Conservation (phyloP, 2,329 filamentous ascomycete genomes). For the Aspergillus bombycis region DNA sequence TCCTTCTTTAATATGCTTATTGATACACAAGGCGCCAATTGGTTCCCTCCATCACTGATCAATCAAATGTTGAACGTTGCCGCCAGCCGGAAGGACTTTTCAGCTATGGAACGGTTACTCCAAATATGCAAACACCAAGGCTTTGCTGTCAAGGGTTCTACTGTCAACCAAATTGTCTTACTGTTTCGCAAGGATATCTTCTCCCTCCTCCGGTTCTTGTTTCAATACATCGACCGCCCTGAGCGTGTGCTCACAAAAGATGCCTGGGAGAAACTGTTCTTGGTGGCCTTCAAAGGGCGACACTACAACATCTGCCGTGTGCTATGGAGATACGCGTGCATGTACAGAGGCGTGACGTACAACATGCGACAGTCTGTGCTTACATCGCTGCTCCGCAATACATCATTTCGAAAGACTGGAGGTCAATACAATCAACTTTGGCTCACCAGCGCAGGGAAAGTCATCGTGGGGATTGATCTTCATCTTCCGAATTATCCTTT, state of each 20-base stretch:
- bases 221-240: slow-evolving; percentile 25
- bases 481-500: slow-evolving; percentile 17
- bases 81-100: slow-evolving; percentile 27
- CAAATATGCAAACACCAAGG: slow-evolving; percentile 33
- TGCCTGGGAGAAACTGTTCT: slow-evolving; percentile 45
- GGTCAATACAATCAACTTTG: slow-evolving; percentile 24
- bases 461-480: slow-evolving; percentile 37
- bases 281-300: slow-evolving; percentile 41
- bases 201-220: slow-evolving; percentile 26
- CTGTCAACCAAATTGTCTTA: slow-evolving; percentile 34
- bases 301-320: slow-evolving; percentile 50
- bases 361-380: slow-evolving; percentile 39
- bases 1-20: slow-evolving; percentile 44
- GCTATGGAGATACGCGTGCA: slow-evolving; percentile 53
- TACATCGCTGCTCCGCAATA: slow-evolving; percentile 34
- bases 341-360: slow-evolving; percentile 35
- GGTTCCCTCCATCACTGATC: slow-evolving; percentile 40
- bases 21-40: slow-evolving; percentile 37
- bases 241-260: slow-evolving; percentile 22
- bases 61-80: slow-evolving; percentile 44
- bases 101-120: slow-evolving; percentile 34
- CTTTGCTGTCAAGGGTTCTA: slow-evolving; percentile 30
- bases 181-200: slow-evolving; percentile 30
- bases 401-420: slow-evolving; percentile 9
- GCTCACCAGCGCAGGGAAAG: slow-evolving; percentile 32